Percentiles rank a stretch among this genome's conserved stretches.
phyloP scores from a whole-genome alignment of 179 eudicot species.

The Beta lomatogona region DNA sequence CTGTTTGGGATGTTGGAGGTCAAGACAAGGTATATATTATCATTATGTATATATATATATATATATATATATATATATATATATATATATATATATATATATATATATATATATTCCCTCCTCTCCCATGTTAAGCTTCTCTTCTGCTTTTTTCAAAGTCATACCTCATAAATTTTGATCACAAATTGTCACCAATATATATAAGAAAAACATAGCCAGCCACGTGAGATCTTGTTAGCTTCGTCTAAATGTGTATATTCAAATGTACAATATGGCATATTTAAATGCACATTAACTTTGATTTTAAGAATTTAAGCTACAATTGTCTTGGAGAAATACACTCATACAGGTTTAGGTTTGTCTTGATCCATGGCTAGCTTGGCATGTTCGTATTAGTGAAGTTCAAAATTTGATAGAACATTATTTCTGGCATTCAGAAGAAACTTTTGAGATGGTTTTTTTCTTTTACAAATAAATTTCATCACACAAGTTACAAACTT shows the following conservation, averaged over 20 bases:
- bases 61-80: too few species aligned
- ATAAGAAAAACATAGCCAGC: too few species aligned
- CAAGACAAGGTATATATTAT: slow-evolving; percentile 55
- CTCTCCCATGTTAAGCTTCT: too few species aligned
- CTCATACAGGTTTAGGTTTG: neutral
- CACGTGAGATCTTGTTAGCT: neutral
- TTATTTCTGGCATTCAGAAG: neutral
- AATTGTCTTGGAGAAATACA: neutral
- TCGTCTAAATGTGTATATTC: neutral
- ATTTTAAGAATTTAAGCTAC: neutral
- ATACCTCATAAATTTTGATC: too few species aligned
- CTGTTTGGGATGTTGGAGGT: slow-evolving; percentile 77
- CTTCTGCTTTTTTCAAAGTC: too few species aligned
- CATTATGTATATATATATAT: too few species aligned
- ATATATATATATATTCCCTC: too few species aligned
- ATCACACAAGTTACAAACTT: too few species aligned
- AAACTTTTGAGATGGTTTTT: neutral
- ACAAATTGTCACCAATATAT: too few species aligned
- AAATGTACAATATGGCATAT: too few species aligned
- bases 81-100: too few species aligned
- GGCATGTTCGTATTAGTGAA: neutral
- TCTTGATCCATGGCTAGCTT: neutral
- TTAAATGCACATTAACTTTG: neutral
- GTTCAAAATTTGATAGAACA: neutral
- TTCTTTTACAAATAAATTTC: too few species aligned